phyloP scores from a whole-genome alignment of 257 asterid genomes.

The Solanum habrochaites region DNA sequence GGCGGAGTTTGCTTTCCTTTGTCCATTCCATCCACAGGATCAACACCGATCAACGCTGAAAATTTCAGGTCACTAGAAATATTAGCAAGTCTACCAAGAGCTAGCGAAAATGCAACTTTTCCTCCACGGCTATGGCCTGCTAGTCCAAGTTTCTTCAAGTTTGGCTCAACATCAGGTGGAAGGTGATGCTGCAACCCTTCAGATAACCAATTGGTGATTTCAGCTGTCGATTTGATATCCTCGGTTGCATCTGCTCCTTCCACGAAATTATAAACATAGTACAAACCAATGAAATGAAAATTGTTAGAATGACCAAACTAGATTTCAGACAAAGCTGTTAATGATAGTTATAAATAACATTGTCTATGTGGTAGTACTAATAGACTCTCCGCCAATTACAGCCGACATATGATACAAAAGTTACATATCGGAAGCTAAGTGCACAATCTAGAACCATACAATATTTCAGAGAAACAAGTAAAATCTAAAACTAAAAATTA shows the following conservation, averaged over 20 bases:
- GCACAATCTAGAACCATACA: no score
- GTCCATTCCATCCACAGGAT: slow-evolving; percentile 82
- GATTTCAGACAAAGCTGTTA: no score
- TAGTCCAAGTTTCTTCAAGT: slow-evolving; percentile 43
- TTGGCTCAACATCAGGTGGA: slow-evolving; percentile 46
- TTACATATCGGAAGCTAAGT: no score
- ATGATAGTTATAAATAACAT: no score
- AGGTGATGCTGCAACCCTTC: slow-evolving; percentile 35
- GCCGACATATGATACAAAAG: no score
- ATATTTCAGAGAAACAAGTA: no score
- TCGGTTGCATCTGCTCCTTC: slow-evolving; percentile 45
- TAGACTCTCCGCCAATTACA: no score
- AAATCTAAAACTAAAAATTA: no score
- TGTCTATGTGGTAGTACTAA: no score
- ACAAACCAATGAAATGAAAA: not conserved
- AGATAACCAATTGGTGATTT: slow-evolving; percentile 55
- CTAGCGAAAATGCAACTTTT: slow-evolving; percentile 64
- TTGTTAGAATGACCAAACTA: no score
- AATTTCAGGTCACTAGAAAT: slow-evolving; percentile 12
- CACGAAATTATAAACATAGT: not conserved
- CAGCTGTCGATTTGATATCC: slow-evolving; percentile 48
- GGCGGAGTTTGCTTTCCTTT: slow-evolving; percentile 67
- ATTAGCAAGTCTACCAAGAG: slow-evolving; percentile 20
- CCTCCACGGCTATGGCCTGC: slow-evolving; percentile 93
- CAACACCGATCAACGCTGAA: slow-evolving; percentile 82